Base-by-base conservation (phyloP, 441 rosid genomes). In the Adansonia rubrostipa region DNA sequence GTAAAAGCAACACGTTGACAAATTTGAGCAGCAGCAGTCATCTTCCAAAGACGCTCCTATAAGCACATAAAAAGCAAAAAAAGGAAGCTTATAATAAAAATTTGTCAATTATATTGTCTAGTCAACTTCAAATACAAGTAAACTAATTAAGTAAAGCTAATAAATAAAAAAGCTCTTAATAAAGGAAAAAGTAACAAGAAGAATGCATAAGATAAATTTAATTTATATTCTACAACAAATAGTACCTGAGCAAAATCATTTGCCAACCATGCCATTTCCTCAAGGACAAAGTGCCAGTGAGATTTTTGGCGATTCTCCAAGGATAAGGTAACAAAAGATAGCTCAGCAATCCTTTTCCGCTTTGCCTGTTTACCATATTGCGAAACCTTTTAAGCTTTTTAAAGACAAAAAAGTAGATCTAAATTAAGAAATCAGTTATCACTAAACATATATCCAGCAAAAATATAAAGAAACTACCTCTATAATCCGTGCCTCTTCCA, bases 191-290 rank as follows among this genome's bases (percentile, higher is more conserved):
- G 54, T 36, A 5, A 19, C 7, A 2, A 73, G 6, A 50, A 75
- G 62, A 72, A 72, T n/a, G 50, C 56, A 54, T 62, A 60, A 60
- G 42, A 62, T 61, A 68, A 51, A 56, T 73, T 44, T 57, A 22
- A 68, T 56, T 9, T 15, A 45, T 56, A 20, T 68, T 40, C 45
- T 45, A 22, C 3, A 75, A 79, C 76, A 61, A 82, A 73, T 17
- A 73, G 47, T 75, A 97, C 99, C 99, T 97, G 99, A 3, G 93
- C 93, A 88, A 97, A 92, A 86, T 97, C 99, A 85, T 93, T 93
- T 78, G 99, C 99, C 87, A 97, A 80, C 99, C 99, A 97, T 79
- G 91, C 85, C 97, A 97, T 93, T 86, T 97, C 99, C 95, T 97
- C 98, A 19, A 97, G 97, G 82, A 97, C 98, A 87, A 91, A 97